Conservation (phyloP, 108 stramenopile genomes). For the Aurantiochytrium sp. region DNA sequence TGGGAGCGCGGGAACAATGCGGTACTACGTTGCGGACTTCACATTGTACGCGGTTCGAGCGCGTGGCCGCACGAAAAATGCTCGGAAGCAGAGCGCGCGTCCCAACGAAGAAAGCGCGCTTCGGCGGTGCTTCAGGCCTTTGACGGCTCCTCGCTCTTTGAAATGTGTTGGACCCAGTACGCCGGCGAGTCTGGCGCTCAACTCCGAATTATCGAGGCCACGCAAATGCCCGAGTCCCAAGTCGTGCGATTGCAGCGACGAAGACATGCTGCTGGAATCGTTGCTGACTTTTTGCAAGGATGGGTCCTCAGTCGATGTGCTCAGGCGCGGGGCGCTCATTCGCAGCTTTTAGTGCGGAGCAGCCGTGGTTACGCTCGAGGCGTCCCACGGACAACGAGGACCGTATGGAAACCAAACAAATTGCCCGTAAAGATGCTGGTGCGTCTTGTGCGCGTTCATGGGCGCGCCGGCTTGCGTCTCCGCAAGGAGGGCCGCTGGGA, state of each 20-base stretch:
- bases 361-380: neutral
- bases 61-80: neutral
- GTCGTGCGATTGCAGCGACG: neutral
- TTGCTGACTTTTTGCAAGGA: neutral
- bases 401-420: neutral
- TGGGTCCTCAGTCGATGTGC: neutral
- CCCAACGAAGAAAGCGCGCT: neutral
- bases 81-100: neutral
- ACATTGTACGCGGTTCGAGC: neutral
- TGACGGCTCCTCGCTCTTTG: neutral
- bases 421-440: neutral
- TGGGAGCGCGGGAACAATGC: neutral
- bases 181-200: neutral
- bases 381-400: neutral
- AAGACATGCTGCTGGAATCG: neutral
- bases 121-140: neutral
- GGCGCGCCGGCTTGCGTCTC: neutral
- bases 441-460: neutral
- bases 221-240: neutral
- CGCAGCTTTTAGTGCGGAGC: neutral
- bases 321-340: neutral
- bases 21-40: neutral
- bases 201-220: neutral
- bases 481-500: neutral
- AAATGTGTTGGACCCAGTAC: neutral